Evolutionary conservation across 257 asterid genomes (phyloP), one percentile per base, ranked within the genome.

Genomic region (Ehretia macrophylla): DNA sequence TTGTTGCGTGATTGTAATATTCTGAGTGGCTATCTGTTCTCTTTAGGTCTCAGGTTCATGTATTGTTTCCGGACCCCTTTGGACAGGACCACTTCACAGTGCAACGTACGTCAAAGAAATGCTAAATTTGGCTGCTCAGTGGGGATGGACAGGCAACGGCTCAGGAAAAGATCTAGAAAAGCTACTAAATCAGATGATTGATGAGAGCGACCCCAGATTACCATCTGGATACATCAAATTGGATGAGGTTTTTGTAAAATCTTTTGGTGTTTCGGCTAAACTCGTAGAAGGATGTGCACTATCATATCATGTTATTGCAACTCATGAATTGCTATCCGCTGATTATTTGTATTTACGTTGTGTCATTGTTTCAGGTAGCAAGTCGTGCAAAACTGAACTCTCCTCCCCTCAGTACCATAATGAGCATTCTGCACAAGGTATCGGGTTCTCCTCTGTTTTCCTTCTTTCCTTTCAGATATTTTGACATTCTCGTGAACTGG

Each of bases 61-160:
- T 48, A 69, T 89, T 44, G 96, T 92, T 70, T 92, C 96, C 38
- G 99, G 99, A 60, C 95, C 97, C 16, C 79, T 92, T 19, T 92
- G 97, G 96, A 92, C 91, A 50, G 97, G 99, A 42, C 96, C 96
- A 58, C 96, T 88, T 63, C 99, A 88, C 75, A 66, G 66, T 59
- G 59, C 84, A 55, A 55, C 80, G 14, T 81, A 75, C 72, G 77
- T 92, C 12, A 66, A 78, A 4, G 79, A 72, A 60, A 84, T 92
- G 85, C 83, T 66, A 17, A 72, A 73, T 69, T 72, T 92, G 84
- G 95, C 97, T 17, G 78, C 64, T 56, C 72, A 81, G n/a, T 92
- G 95, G 99, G 94, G 85, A 59, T 88, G 99, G 97, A 68, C 74
- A 18, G 75, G 84, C 62, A 70, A 83, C 72, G 80, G 68, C 69